Conservation (phyloP, 306 rosid species). For the Prunus mongolica region DNA sequence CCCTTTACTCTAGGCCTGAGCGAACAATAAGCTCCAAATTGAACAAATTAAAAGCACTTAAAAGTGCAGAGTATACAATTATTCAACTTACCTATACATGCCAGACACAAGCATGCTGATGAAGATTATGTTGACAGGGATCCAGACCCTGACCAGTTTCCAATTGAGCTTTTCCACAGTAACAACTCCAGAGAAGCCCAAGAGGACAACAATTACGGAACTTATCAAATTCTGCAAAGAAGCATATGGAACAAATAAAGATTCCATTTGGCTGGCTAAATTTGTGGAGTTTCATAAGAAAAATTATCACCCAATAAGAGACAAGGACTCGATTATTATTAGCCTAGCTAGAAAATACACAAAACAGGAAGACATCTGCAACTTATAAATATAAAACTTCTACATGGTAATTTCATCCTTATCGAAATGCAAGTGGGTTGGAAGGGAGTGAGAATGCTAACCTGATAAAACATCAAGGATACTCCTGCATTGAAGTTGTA, state of each 20-base stretch:
- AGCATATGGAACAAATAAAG: slow-evolving; percentile 13
- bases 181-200: slow-evolving; percentile 55
- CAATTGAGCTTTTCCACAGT: slow-evolving; percentile 68
- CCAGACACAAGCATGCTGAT: slow-evolving; percentile 87
- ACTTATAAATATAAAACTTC: background rate
- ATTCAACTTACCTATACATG: slow-evolving; percentile 69
- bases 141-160: slow-evolving; percentile 80
- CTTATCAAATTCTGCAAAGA: slow-evolving; percentile 73
- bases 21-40: background rate
- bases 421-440: background rate
- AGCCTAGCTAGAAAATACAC: background rate
- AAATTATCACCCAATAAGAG: background rate
- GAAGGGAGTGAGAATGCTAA: slow-evolving; percentile 11
- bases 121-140: slow-evolving; percentile 85
- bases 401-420: background rate
- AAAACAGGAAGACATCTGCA: background rate
- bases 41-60: background rate
- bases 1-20: background rate
- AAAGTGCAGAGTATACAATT: background rate
- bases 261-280: background rate
- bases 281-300: background rate
- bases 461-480: slow-evolving; percentile 91
- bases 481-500: slow-evolving; percentile 81
- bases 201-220: slow-evolving; percentile 53
- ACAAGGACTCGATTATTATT: background rate